Evolutionary conservation across 2,329 filamentous ascomycete species (phyloP).

Genomic region (Colletotrichum paranaense): DNA sequence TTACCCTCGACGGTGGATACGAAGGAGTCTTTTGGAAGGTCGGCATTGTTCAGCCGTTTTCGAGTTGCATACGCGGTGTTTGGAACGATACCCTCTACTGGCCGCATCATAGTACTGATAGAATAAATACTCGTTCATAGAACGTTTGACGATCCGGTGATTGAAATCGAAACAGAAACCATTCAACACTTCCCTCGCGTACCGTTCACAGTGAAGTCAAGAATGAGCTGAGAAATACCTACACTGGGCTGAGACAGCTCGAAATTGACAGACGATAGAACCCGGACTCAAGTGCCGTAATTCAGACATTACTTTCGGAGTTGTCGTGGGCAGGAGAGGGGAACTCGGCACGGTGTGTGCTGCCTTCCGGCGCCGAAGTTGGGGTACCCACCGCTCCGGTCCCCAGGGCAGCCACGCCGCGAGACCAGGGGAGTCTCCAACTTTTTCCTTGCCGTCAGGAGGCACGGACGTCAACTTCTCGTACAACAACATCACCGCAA

Average conservation of each 20-base stretch:
- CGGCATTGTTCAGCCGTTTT: slow-evolving; percentile 9
- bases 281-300: not conserved
- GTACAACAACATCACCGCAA: not conserved
- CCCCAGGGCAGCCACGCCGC: slow-evolving; percentile 16
- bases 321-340: slow-evolving; percentile 11
- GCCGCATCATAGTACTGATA: slow-evolving; percentile 12
- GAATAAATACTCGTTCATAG: not conserved
- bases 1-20: not conserved
- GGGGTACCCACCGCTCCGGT: slow-evolving; percentile 29
- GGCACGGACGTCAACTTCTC: not conserved
- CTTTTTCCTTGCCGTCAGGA: not conserved
- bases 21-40: not conserved
- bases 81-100: slow-evolving; percentile 28
- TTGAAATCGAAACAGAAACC: not conserved
- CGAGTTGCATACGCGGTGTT: slow-evolving; percentile 21
- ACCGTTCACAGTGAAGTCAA: not conserved
- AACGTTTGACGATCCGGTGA: not conserved
- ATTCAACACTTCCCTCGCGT: not conserved
- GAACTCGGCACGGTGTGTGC: slow-evolving; percentile 16
- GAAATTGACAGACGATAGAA: not conserved
- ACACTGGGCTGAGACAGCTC: not conserved
- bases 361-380: slow-evolving; percentile 20
- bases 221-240: not conserved
- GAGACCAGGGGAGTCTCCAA: not conserved
- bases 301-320: not conserved